phyloP scores from a whole-genome alignment of 2,329 filamentous ascomycete genomes.

The Ustulina deusta region DNA sequence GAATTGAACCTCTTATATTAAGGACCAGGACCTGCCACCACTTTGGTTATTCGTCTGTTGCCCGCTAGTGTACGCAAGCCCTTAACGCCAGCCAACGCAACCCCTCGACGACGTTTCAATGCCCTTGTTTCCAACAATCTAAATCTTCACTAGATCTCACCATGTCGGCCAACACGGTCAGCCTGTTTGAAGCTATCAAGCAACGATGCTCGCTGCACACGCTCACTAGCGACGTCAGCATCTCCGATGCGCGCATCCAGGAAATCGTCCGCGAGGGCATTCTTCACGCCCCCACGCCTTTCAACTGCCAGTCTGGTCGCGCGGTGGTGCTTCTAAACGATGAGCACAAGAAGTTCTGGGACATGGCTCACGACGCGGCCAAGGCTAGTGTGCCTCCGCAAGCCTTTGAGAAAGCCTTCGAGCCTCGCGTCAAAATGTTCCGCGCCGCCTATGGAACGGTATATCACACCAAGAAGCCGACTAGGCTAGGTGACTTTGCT shows the following conservation, averaged over 20 bases:
- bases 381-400: slow-evolving; percentile 24
- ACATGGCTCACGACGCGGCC: slow-evolving; percentile 20
- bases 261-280: slow-evolving; percentile 32
- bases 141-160: background rate
- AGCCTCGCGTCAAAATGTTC: slow-evolving; percentile 32
- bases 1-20: slow-evolving; percentile 6
- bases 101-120: too few species aligned
- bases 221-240: slow-evolving; percentile 10
- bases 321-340: slow-evolving; percentile 29
- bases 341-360: slow-evolving; percentile 33
- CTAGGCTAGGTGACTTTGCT: background rate
- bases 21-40: background rate
- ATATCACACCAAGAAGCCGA: background rate
- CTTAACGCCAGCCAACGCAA: background rate
- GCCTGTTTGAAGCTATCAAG: slow-evolving; percentile 30
- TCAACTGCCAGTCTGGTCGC: slow-evolving; percentile 32
- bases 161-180: slow-evolving; percentile 16
- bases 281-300: slow-evolving; percentile 25
- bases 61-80: background rate
- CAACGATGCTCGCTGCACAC: slow-evolving; percentile 19
- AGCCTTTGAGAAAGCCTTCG: slow-evolving; percentile 29
- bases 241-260: slow-evolving; percentile 28
- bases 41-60: background rate
- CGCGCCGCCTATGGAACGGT: slow-evolving; percentile 32
- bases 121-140: slow-evolving; percentile 3